phyloP scores from a whole-genome alignment of 108 stramenopile species.

The Nitzschia sp. region DNA sequence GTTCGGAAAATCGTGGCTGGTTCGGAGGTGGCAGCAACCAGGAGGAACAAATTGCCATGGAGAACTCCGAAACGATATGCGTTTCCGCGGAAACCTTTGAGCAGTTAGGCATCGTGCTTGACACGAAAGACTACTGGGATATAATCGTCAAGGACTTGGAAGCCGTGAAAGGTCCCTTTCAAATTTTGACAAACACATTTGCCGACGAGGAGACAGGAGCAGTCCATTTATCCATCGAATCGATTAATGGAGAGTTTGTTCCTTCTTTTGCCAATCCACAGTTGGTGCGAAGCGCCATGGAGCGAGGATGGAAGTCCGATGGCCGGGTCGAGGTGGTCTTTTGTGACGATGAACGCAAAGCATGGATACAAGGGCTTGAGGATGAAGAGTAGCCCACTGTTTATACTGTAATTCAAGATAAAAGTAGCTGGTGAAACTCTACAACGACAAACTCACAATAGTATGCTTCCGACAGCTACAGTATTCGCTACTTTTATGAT shows the following conservation, averaged over 20 bases:
- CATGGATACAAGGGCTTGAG: constrained; percentile 36
- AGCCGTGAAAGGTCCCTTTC: constrained; percentile 71
- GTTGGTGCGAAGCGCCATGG: constrained; percentile 73
- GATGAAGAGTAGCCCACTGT: constrained; percentile 9
- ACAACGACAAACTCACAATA: neutral
- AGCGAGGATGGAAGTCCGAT: constrained; percentile 72
- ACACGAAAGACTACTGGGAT: constrained; percentile 32
- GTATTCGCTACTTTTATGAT: neutral
- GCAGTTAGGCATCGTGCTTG: constrained; percentile 71
- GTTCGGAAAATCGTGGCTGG: constrained; percentile 29
- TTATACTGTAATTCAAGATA: too few relatives aligned
- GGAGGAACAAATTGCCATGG: constrained; percentile 24
- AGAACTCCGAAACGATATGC: constrained; percentile 66
- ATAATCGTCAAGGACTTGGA: constrained; percentile 69
- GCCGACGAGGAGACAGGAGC: constrained; percentile 38
- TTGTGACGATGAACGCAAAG: constrained; percentile 62
- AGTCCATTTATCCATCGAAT: constrained; percentile 56
- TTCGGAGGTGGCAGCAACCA: constrained; percentile 15
- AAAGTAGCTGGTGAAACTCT: neutral
- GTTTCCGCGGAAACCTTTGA: constrained; percentile 53
- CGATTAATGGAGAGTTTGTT: constrained; percentile 79
- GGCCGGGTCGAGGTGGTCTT: constrained; percentile 65
- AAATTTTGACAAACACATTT: constrained; percentile 37
- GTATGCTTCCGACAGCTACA: neutral
- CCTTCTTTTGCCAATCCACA: constrained; percentile 75